phyloP scores from a whole-genome alignment of 768 basidiomycete species.

The Epithele typhae region DNA sequence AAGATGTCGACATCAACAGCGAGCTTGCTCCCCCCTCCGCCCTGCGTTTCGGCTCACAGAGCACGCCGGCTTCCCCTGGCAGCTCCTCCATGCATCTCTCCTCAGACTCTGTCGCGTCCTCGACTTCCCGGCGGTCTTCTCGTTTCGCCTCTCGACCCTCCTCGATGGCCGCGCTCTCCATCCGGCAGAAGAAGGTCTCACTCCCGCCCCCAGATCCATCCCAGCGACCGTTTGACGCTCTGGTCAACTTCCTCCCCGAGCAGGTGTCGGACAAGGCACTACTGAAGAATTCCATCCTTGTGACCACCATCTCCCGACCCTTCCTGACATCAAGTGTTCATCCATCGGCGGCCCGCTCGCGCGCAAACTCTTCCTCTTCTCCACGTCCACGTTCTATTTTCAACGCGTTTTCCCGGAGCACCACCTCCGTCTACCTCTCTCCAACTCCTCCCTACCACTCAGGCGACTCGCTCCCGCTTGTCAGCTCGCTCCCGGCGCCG shows the following conservation, averaged over 20 bases:
- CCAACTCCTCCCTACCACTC: conserved; percentile 7
- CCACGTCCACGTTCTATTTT: conserved; percentile 9
- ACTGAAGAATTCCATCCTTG: conserved; percentile 36
- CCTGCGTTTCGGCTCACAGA: conserved; percentile 18
- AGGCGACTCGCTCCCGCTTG: conserved; percentile 8
- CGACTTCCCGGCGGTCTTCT: conserved; percentile 1
- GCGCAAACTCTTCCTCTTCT: conserved; percentile 5
- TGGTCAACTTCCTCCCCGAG: conserved; percentile 34
- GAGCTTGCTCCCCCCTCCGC: conserved; percentile 22
- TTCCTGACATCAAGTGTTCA: conserved; percentile 26
- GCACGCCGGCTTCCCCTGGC: conserved; percentile 19
- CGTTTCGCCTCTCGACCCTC: conserved; percentile 1
- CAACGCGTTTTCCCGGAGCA: conserved; percentile 8
- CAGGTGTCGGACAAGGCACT: conserved; percentile 28
- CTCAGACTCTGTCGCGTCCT: neutral
- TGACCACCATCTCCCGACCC: conserved; percentile 35
- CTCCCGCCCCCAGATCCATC: conserved; percentile 26
- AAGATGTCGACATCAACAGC: conserved; percentile 22
- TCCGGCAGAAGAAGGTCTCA: conserved; percentile 1
- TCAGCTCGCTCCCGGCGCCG: neutral
- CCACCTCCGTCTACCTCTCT: conserved; percentile 11
- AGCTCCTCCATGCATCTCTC: conserved; percentile 17
- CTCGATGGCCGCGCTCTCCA: conserved; percentile 5
- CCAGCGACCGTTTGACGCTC: conserved; percentile 34
- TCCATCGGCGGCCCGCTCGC: neutral